These are phyloP conservation scores for Hippophae tibetana DNA, from an alignment of 306 rosid species.

Conservation along the genomic window DNA sequence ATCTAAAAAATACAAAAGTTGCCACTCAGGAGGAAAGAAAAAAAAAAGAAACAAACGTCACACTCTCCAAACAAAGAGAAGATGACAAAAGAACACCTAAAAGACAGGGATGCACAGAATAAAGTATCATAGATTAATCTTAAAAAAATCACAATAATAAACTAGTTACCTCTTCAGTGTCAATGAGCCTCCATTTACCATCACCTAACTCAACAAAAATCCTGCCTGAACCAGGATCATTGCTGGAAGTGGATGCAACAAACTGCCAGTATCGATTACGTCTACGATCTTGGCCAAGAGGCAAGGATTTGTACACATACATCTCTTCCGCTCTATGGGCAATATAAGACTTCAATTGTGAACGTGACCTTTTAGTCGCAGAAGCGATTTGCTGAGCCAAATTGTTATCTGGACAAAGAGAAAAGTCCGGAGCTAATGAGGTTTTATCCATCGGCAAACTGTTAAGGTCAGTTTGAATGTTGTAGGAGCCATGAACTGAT, in stretches of 20 bases:
- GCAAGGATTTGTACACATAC: slow-evolving; percentile 90
- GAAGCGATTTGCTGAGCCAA: slow-evolving; percentile 65
- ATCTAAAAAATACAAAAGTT: too few species aligned
- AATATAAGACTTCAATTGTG: slow-evolving; percentile 84
- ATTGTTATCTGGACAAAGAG: slow-evolving; percentile 49
- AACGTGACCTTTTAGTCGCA: slow-evolving; percentile 86
- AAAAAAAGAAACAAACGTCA: too few species aligned
- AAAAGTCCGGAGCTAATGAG: slow-evolving; percentile 44
- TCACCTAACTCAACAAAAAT: slow-evolving; percentile 70
- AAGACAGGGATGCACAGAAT: neutral
- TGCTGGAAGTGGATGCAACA: slow-evolving; percentile 88
- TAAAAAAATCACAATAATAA: neutral
- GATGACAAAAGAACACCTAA: neutral
- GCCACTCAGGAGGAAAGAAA: too few species aligned
- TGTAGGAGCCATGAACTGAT: slow-evolving; percentile 30
- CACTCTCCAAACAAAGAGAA: neutral
- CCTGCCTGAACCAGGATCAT: slow-evolving; percentile 98
- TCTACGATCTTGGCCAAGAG: slow-evolving; percentile 98
- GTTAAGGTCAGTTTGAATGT: slow-evolving; percentile 23
- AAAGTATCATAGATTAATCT: neutral
- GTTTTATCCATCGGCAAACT: slow-evolving; percentile 45
- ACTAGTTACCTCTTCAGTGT: slow-evolving; percentile 73
- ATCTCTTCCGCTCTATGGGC: slow-evolving; percentile 92
- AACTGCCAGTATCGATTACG: slow-evolving; percentile 94
- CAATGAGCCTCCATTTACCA: slow-evolving; percentile 89